These are phyloP conservation scores for Arabidopsis arenosa DNA, from an alignment of 345 rosid species.

Conservation along the genomic window DNA sequence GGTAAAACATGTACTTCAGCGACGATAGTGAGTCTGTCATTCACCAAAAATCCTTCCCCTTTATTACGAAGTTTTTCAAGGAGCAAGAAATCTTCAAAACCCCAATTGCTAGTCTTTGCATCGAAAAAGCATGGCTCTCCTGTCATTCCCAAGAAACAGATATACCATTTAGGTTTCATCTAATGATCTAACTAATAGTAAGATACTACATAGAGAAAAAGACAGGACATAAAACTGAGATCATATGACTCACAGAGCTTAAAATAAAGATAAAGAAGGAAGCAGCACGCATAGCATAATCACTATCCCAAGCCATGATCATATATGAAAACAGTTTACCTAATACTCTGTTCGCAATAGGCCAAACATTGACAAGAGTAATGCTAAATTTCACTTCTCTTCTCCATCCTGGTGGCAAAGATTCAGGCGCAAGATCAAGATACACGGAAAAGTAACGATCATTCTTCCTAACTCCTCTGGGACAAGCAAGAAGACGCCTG, in stretches of 20 bases:
- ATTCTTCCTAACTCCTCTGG: conserved; percentile 49
- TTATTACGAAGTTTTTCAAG: not conserved
- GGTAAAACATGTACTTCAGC: conserved; percentile 54
- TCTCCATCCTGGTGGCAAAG: conserved; percentile 54
- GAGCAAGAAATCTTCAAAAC: not conserved
- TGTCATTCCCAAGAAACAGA: not conserved
- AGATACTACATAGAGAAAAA: not conserved
- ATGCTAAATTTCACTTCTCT: conserved; percentile 68
- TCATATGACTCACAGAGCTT: not conserved
- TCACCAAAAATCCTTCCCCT: conserved; percentile 45
- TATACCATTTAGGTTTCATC: not conserved
- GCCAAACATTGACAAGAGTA: not conserved
- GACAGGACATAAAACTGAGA: not conserved
- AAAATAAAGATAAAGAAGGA: not conserved
- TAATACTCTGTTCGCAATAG: not conserved
- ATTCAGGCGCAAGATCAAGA: conserved; percentile 57
- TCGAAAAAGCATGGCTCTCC: not conserved
- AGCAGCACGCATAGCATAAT: not conserved
- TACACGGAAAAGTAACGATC: conserved; percentile 64
- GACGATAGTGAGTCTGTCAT: conserved; percentile 60
- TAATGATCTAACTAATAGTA: not conserved
- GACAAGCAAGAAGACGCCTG: conserved; percentile 73
- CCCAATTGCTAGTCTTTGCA: not conserved
- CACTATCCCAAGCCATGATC: not conserved
- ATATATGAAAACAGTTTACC: not conserved